Evolutionary conservation across 2,329 filamentous ascomycete species (phyloP).

Genomic region (Colletotrichum sp.): DNA sequence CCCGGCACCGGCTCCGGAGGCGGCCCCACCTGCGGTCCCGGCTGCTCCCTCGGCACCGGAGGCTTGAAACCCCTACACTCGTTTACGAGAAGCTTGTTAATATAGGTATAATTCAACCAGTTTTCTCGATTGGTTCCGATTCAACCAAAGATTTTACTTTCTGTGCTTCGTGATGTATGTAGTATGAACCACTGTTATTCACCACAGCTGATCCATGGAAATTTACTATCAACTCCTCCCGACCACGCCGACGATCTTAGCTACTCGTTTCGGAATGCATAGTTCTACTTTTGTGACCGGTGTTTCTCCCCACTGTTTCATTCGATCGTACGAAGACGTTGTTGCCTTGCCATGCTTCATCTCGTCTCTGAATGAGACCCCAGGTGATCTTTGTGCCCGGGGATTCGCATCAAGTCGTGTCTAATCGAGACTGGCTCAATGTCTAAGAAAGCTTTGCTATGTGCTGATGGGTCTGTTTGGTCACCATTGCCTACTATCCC

Average conservation of each 20-base stretch:
- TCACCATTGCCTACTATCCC: not conserved
- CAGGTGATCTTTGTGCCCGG: not conserved
- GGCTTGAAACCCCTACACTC: not conserved
- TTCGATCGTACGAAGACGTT: not conserved
- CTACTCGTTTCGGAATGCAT: not conserved
- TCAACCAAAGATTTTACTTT: not conserved
- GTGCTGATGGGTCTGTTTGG: fast-evolving
- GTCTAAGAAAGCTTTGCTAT: not conserved
- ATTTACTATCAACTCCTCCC: not conserved
- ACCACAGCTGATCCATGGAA: no score
- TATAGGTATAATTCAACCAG: not conserved
- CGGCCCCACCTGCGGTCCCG: not conserved
- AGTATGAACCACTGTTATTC: not conserved
- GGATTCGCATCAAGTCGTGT: not conserved
- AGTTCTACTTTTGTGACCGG: fast-evolving
- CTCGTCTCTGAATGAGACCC: not conserved
- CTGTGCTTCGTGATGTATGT: not conserved
- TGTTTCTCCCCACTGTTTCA: not conserved
- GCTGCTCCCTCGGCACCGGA: not conserved
- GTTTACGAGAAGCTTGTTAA: not conserved
- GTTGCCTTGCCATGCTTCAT: not conserved
- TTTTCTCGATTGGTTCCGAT: not conserved
- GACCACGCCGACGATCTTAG: not conserved
- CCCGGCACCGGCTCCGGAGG: not conserved
- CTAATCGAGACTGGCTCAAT: fast-evolving